A percentile compares a stretch with the other conserved stretches of the same genome.
These are phyloP conservation scores for Moricandia moricandioides DNA, from an alignment of 345 rosid genomes.

Conservation along the genomic window DNA sequence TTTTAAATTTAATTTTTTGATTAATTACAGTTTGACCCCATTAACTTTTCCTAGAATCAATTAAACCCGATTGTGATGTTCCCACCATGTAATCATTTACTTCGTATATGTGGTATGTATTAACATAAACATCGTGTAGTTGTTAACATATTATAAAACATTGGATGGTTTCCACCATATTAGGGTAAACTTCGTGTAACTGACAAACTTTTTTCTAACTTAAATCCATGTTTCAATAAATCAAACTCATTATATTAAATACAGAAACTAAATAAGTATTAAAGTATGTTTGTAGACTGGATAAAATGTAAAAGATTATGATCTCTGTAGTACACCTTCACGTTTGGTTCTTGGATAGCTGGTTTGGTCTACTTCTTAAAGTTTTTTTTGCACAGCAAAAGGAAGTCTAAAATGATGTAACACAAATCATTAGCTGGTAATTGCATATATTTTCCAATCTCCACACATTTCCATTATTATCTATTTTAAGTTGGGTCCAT, in stretches of 20 bases:
- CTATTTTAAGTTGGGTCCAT: constrained; percentile 22
- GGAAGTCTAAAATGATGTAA: neutral
- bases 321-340: neutral
- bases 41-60: too few species aligned
- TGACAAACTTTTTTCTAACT: too few species aligned
- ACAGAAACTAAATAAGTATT: neutral
- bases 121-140: too few species aligned
- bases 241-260: neutral
- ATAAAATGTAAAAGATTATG: neutral
- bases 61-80: too few species aligned
- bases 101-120: too few species aligned
- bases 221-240: neutral
- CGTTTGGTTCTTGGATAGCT: neutral
- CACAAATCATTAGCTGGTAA: constrained; percentile 28
- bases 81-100: too few species aligned
- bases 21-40: too few species aligned
- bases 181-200: too few species aligned
- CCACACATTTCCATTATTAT: constrained; percentile 21
- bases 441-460: neutral
- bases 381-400: neutral
- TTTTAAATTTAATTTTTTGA: too few species aligned
- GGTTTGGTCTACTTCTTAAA: neutral
- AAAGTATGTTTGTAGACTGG: constrained; percentile 2
- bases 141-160: too few species aligned
- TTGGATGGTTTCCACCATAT: too few species aligned